Evolutionary conservation across 495 filamentous ascomycete species (phyloP).

Genomic region (Daldinia caldariorum): DNA sequence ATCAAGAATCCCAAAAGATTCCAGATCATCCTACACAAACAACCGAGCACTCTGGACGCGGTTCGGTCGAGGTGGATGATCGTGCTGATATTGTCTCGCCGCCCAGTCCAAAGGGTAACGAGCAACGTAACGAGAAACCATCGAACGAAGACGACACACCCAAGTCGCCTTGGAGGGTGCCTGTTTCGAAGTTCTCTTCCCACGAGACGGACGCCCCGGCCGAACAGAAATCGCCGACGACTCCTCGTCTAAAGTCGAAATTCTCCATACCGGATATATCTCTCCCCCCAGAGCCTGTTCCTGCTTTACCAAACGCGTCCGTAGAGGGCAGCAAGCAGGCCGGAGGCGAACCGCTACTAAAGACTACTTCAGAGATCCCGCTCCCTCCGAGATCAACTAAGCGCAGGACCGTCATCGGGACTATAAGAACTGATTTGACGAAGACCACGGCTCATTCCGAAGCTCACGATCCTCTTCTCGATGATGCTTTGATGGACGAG

Average conservation of each 20-base stretch:
- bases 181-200: conserved; percentile 48
- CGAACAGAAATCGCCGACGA: conserved; percentile 25
- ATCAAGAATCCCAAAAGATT: conserved; percentile 40
- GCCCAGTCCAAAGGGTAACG: conserved; percentile 3
- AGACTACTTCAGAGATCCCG: conserved; percentile 29
- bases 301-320: conserved; percentile 19
- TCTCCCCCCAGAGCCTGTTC: conserved; percentile 33
- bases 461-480: conserved; percentile 69
- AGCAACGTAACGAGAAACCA: conserved; percentile 14
- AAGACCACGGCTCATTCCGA: conserved; percentile 66
- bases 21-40: conserved; percentile 19
- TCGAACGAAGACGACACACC: conserved; percentile 26
- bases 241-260: conserved; percentile 59
- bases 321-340: conserved; percentile 8
- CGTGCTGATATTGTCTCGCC: conserved; percentile 14
- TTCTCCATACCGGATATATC: conserved; percentile 59
- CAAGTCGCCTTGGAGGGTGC: conserved; percentile 40
- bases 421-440: conserved; percentile 62
- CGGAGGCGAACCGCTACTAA: conserved; percentile 17
- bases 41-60: conserved; percentile 18
- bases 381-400: conserved; percentile 50
- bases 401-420: conserved; percentile 61
- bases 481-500: conserved; percentile 92
- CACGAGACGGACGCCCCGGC: conserved; percentile 28
- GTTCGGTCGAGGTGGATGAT: conserved; percentile 32